Evolutionary conservation across 768 basidiomycete species (phyloP), one percentile per base, ranked within the genome.

Genomic region (Mycena floridula): DNA sequence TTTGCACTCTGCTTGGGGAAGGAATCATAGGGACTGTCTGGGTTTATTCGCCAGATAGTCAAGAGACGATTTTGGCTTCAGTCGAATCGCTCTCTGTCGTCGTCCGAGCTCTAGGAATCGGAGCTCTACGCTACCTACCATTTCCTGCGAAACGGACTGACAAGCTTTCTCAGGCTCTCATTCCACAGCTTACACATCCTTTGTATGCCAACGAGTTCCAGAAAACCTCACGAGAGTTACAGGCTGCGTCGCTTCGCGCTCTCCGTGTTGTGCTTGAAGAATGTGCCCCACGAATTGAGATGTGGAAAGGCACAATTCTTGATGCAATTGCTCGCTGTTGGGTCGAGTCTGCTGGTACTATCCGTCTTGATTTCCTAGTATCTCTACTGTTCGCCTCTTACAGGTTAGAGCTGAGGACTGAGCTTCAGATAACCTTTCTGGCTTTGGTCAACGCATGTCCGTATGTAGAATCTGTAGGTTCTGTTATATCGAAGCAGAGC

Each of bases 11-110:
- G n/a, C 64, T 89, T 4, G 84, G 84, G 16, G 80, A 85, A 20
- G 75, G 80, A 4, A 72, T 92, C 49, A 81, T 92, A 20, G 76
- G 81, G 13, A 75, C 74, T 16, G 68, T 89, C 5, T 89, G 89
- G 83, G 56, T 81, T 24, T 89, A 89, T 51, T 73, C 79, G 0
- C 78, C 76, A 42, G 67, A 75, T 18, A 83, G 81, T 35, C 66
- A 67, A 4, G 72, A 68, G 1, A 73, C 74, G 6, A 64, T 91
- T 20, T 54, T 75, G 40, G 83, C 85, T 15, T 78, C 82, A 5
- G 61, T 85, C n/a, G 74, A 83, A 23, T 73, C 66, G 3, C 70
- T 89, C 18, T 81, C 82, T 1, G 54, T 59, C 3, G 53, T 90
- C n/a, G 52, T 92, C 5, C 54, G 55, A 21, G 70, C 74, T 0